phyloP scores from a whole-genome alignment of 768 basidiomycete species.

The Roridomyces roridus region DNA sequence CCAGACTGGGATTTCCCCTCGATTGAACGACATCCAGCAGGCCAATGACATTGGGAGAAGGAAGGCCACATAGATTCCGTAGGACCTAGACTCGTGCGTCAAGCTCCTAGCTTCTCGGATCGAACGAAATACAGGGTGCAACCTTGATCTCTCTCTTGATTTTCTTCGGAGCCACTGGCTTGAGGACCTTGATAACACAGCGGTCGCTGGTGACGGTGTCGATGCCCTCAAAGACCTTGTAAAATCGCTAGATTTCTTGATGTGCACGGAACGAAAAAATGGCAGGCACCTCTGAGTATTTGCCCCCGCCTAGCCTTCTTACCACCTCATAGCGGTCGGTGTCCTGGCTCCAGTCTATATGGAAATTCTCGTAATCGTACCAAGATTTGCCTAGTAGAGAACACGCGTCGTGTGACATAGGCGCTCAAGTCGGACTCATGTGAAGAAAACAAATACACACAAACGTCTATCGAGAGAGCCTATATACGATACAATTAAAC shows the following conservation, averaged over 20 bases:
- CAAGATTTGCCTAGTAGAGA: conserved; percentile 60
- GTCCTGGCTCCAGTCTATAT: conserved; percentile 63
- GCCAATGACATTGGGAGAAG: conserved; percentile 69
- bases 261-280: too few relatives aligned
- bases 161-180: conserved; percentile 75
- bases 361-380: conserved; percentile 71
- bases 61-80: too few relatives aligned
- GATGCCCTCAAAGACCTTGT: conserved; percentile 66
- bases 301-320: conserved; percentile 66
- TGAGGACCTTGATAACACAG: conserved; percentile 75
- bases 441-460: neutral
- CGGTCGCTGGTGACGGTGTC: conserved; percentile 59
- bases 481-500: too few relatives aligned
- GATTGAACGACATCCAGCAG: conserved; percentile 72
- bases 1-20: neutral
- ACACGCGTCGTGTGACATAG: conserved; percentile 50
- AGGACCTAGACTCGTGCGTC: too few relatives aligned
- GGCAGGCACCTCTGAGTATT: conserved; percentile 68
- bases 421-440: conserved; percentile 6
- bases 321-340: conserved; percentile 73
- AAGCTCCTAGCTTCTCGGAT: too few relatives aligned
- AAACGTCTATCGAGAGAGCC: too few relatives aligned
- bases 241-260: too few relatives aligned
- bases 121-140: conserved; percentile 40
- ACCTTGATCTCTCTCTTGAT: conserved; percentile 81